phyloP scores from a whole-genome alignment of 208 protist species.

The Leishmania amazonensis region DNA sequence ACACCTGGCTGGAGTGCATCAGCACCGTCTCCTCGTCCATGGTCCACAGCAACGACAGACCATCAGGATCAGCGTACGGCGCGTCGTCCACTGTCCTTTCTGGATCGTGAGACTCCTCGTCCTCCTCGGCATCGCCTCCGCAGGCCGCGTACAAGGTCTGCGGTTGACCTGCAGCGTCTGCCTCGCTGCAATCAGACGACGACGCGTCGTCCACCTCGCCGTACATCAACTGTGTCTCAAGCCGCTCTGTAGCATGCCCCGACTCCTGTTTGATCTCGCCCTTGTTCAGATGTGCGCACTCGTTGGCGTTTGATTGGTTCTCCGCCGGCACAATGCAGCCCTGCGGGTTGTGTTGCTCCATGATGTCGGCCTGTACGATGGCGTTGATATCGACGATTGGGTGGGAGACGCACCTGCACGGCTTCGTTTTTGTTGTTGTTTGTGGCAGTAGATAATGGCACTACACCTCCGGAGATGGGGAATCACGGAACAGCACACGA shows the following conservation, averaged over 20 bases:
- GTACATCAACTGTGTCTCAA: background rate
- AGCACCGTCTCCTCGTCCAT: constrained; percentile 32
- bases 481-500: background rate
- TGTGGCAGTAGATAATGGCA: background rate
- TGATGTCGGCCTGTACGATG: background rate
- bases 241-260: background rate
- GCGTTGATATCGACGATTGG: background rate
- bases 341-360: background rate
- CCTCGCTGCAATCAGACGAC: background rate
- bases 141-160: background rate
- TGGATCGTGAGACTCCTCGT: background rate
- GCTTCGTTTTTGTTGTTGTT: background rate
- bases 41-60: constrained; percentile 21
- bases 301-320: background rate
- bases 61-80: background rate
- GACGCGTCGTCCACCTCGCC: background rate
- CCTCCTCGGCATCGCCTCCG: background rate
- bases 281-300: background rate
- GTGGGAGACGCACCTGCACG: background rate
- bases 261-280: background rate
- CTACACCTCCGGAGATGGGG: background rate
- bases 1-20: constrained; percentile 22
- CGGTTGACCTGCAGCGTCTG: background rate
- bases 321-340: background rate
- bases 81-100: background rate